Evolutionary conservation across 768 basidiomycete species (phyloP), one percentile per base, ranked within the genome.

Genomic region (Xerocomus brunneocitrinus): DNA sequence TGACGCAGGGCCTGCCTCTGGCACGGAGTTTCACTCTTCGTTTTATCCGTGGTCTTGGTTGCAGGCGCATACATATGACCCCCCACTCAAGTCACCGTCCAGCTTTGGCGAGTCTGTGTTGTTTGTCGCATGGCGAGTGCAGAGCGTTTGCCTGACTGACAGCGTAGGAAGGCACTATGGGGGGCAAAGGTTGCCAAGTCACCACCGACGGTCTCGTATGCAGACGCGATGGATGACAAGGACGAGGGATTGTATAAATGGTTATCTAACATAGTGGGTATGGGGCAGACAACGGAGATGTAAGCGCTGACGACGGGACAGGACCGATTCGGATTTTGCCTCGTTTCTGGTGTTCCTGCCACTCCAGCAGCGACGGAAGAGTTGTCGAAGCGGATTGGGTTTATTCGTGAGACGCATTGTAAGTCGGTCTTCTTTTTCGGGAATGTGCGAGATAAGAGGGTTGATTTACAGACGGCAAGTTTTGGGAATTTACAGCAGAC

Each of bases 401-500:
- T 89, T 62, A 94, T 97, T 53, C 82, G 95, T 41, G 85, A 95
- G 69, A 98, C 95, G 0, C 84, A 87, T 48, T 86, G 83, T 79
- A 50, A 60, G 56, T 51, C 4, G 5, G 12, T 10, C 13, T 57
- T 54, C 55, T 55, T 16, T 50, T 56, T 39, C 12, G 4, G 22
- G 48, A 8, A n/a, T 32, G 19, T 28, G 31, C 10, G 19, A 24
- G 46, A 47, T 55, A 77, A 44, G 79, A 64, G 78, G 76, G 74
- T 22, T 19, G 69, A 9, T 53, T 65, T 52, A 2, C 45, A 94
- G 92, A 98, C 62, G 95, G 95, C 32, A 85, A 83, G 53, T 95
- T 98, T 71, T 99, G 95, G 95, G 92, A 98, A 63, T 95, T 98
- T 64, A 97, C 93, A 0, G 83, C 95, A 0, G 85, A 95, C 64